Conservation (phyloP, 140 eudicot species). For the Cichorium intybus region DNA sequence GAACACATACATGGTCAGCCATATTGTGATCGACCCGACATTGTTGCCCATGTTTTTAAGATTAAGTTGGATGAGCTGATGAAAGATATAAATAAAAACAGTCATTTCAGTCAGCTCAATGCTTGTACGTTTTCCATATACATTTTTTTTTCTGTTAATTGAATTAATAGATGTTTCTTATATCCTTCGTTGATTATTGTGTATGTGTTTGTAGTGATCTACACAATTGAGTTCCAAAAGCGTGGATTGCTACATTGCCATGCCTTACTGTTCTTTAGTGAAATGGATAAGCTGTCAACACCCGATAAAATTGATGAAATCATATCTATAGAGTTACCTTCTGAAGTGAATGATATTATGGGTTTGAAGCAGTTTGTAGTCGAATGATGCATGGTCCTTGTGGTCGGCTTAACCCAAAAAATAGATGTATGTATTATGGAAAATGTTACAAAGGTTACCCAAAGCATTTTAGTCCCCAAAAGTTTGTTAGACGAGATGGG, state of each 20-base stretch:
- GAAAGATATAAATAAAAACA: neutral
- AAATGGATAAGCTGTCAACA: neutral
- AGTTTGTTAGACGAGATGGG: neutral
- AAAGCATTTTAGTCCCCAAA: neutral
- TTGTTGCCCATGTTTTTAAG: neutral
- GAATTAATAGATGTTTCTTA: neutral
- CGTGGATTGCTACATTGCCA: neutral
- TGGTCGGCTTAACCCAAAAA: neutral
- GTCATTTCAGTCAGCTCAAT: neutral
- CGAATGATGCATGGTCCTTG: constrained; percentile 13
- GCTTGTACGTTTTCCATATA: neutral
- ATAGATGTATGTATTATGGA: neutral
- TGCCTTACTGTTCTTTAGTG: too few relatives aligned
- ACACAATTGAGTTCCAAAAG: neutral
- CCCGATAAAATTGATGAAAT: neutral
- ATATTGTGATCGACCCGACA: neutral
- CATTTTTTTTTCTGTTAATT: neutral
- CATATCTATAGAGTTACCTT: neutral
- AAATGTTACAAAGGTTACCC: neutral
- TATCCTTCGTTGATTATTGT: neutral
- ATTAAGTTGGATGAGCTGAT: constrained; percentile 1
- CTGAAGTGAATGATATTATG: neutral
- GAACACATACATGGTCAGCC: neutral
- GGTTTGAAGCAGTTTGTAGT: neutral
- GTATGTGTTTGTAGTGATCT: neutral